phyloP scores from a whole-genome alignment of 306 rosid species.

The Astragalus membranaceus region DNA sequence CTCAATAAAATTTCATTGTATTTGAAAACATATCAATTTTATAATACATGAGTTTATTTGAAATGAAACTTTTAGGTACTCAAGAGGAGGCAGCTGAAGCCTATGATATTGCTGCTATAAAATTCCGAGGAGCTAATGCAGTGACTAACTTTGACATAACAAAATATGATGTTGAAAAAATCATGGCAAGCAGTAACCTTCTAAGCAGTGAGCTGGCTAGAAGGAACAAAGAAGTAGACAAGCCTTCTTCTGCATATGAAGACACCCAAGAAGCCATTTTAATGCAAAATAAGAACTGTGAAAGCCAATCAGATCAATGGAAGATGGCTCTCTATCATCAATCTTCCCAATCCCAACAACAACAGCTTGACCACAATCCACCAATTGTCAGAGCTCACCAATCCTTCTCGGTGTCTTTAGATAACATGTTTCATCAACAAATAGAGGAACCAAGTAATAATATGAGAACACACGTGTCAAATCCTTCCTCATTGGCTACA shows the following conservation, averaged over 20 bases:
- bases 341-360: slow-evolving; percentile 16
- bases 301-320: slow-evolving; percentile 46
- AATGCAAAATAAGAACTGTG: slow-evolving; percentile 35
- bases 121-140: slow-evolving; percentile 75
- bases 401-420: slow-evolving; percentile 23
- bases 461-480: slow-evolving; percentile 49
- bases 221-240: slow-evolving; percentile 38
- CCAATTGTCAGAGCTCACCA: slow-evolving; percentile 22
- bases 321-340: slow-evolving; percentile 41
- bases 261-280: slow-evolving; percentile 29
- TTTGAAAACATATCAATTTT: too few relatives aligned
- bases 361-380: slow-evolving; percentile 36
- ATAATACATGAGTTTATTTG: not conserved
- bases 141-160: slow-evolving; percentile 85
- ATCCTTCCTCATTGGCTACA: slow-evolving; percentile 69
- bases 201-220: slow-evolving; percentile 69
- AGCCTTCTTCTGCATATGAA: slow-evolving; percentile 23
- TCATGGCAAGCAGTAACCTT: slow-evolving; percentile 69
- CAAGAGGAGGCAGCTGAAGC: slow-evolving; percentile 99
- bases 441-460: slow-evolving; percentile 41
- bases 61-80: slow-evolving; percentile 50
- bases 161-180: slow-evolving; percentile 78
- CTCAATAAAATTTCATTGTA: too few relatives aligned
- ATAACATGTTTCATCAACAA: slow-evolving; percentile 34
- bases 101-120: slow-evolving; percentile 84